A percentile compares a stretch with the other conserved stretches of the same genome.
phyloP scores from a whole-genome alignment of 2,329 filamentous ascomycete genomes.

The Aureobasidium uvarum region DNA sequence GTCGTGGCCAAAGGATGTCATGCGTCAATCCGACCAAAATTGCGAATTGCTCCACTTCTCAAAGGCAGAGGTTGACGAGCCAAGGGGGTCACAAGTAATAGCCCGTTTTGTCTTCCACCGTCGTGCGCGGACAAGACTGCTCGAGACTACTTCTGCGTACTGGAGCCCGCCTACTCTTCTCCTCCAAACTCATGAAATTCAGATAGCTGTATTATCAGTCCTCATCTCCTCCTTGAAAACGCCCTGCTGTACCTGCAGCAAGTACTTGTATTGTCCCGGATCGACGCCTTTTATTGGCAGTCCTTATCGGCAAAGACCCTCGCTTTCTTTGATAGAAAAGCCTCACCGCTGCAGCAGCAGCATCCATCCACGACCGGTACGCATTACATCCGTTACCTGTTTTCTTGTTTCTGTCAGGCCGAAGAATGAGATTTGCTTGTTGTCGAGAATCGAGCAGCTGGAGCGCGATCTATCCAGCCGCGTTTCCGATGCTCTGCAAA shows the following conservation, averaged over 20 bases:
- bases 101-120: slow-evolving; percentile 7
- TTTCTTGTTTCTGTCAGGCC: slow-evolving; percentile 1
- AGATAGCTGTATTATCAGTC: not conserved
- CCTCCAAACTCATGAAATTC: not conserved
- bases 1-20: slow-evolving; percentile 19
- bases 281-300: slow-evolving; percentile 14
- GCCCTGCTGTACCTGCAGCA: slow-evolving; percentile 11
- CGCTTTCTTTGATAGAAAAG: slow-evolving; percentile 18
- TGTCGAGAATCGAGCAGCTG: not conserved
- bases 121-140: slow-evolving; percentile 3
- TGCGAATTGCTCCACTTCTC: slow-evolving; percentile 22
- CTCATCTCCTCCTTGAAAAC: not conserved
- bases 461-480: not conserved
- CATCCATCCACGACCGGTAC: slow-evolving; percentile 21
- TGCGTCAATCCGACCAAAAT: slow-evolving; percentile 15
- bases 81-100: slow-evolving; percentile 22
- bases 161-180: not conserved
- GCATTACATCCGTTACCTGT: not conserved
- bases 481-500: slow-evolving; percentile 15
- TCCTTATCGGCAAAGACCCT: slow-evolving; percentile 16
- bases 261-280: not conserved
- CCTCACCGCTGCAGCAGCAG: slow-evolving; percentile 18
- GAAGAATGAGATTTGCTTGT: slow-evolving; percentile 7
- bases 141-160: not conserved
- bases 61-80: not conserved